These are phyloP conservation scores for Fusarium siculi DNA, from an alignment of 2,329 filamentous ascomycete genomes.

Conservation along the genomic window DNA sequence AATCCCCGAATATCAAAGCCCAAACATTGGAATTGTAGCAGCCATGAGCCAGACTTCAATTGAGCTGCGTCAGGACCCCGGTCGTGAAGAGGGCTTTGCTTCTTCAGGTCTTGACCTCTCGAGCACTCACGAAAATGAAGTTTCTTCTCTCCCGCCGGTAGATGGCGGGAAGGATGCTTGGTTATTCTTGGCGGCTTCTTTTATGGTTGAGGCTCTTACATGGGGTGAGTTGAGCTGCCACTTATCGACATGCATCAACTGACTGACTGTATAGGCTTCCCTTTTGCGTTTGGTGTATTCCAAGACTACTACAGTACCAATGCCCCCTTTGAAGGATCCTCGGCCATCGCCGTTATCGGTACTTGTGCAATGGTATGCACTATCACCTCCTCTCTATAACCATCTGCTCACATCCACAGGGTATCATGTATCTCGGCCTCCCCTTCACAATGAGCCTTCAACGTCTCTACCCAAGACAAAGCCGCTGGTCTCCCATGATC, in stretches of 20 bases:
- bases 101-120: neutral
- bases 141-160: conserved; percentile 40
- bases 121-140: neutral
- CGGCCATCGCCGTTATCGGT: conserved; percentile 70
- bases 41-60: conserved; percentile 15
- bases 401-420: conserved; percentile 42
- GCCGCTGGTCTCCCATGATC: conserved; percentile 54
- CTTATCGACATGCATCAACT: neutral
- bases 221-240: conserved; percentile 42
- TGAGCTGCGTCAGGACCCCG: neutral
- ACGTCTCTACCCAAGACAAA: conserved; percentile 51
- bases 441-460: conserved; percentile 11
- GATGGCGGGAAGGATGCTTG: conserved; percentile 50
- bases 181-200: conserved; percentile 48
- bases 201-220: conserved; percentile 48
- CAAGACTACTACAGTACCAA: conserved; percentile 74
- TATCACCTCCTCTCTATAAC: neutral
- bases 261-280: conserved; percentile 62
- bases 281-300: conserved; percentile 76
- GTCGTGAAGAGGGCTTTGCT: neutral
- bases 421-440: conserved; percentile 65
- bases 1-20: neutral
- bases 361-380: conserved; percentile 67
- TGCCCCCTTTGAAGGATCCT: conserved; percentile 64
- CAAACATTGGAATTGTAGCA: no score